Evolutionary conservation across 208 protist genomes (phyloP).

Genomic region (Crithidia fasciculata): DNA sequence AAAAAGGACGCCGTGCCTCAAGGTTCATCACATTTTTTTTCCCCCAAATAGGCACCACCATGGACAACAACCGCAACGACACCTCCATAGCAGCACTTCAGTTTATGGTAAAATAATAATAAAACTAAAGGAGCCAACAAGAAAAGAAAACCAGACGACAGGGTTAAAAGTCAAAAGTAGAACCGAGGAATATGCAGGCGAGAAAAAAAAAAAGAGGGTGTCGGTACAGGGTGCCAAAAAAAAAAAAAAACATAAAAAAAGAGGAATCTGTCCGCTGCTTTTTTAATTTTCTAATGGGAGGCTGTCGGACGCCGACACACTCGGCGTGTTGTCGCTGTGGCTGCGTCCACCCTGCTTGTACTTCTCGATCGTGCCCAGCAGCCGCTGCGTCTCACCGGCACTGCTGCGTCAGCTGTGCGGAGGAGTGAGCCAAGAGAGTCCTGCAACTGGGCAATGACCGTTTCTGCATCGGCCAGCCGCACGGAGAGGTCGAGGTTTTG

Average conservation of each 20-base stretch:
- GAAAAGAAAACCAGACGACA: too few species aligned
- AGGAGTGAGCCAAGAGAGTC: conserved; percentile 26
- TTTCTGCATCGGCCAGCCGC: conserved; percentile 40
- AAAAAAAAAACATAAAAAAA: conserved; percentile 29
- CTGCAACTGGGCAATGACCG: conserved; percentile 40
- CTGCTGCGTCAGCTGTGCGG: conserved; percentile 32
- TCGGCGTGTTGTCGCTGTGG: conserved; percentile 11
- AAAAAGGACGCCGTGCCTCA: too few species aligned
- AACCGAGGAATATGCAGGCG: too few species aligned
- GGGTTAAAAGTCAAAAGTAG: too few species aligned
- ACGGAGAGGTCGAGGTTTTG: conserved; percentile 42
- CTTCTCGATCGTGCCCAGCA: conserved; percentile 32
- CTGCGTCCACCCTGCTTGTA: conserved; percentile 22
- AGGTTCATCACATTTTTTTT: too few species aligned
- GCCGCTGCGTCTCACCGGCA: conserved; percentile 28
- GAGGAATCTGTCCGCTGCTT: background rate
- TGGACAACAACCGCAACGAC: too few species aligned
- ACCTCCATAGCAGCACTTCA: too few species aligned
- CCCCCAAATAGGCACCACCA: too few species aligned
- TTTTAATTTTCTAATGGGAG: background rate
- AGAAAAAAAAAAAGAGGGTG: background rate
- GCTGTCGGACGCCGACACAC: conserved; percentile 1
- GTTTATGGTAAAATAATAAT: too few species aligned
- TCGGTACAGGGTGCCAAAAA: conserved; percentile 4
- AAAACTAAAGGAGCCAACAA: too few species aligned